A percentile compares a stretch with the other conserved stretches of the same genome.
Evolutionary conservation across 2,329 filamentous ascomycete species (phyloP).

Genomic region (Coleophoma crateriformis): DNA sequence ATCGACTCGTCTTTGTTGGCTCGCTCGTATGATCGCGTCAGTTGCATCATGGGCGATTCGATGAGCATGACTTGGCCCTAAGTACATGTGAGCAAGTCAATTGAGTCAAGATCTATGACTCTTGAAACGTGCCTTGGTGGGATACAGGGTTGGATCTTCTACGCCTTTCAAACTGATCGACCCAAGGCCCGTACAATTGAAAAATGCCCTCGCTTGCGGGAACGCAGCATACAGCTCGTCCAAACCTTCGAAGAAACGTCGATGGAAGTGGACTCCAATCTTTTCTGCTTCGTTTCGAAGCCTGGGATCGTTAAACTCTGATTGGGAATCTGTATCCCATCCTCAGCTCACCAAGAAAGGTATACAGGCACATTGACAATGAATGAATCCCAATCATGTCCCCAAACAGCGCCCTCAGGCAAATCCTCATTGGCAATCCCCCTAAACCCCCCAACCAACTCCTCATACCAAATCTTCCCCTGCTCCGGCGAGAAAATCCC

Average conservation of each 20-base stretch:
- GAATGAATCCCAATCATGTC: slow-evolving; percentile 60
- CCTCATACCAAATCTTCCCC: slow-evolving; percentile 20
- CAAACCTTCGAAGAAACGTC: background rate
- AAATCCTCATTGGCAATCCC: slow-evolving; percentile 35
- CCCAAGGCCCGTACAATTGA: slow-evolving; percentile 12
- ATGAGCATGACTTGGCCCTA: background rate
- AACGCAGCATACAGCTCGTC: background rate
- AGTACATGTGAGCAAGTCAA: no score
- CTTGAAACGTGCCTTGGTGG: background rate
- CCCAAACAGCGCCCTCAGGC: slow-evolving; percentile 62
- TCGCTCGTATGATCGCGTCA: background rate
- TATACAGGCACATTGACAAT: background rate
- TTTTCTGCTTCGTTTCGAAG: background rate
- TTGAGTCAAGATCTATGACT: no score
- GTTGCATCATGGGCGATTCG: background rate
- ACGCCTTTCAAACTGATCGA: slow-evolving; percentile 8
- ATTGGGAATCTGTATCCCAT: background rate
- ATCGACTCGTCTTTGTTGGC: background rate
- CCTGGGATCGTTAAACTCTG: background rate
- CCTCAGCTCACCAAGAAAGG: background rate
- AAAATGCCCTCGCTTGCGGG: background rate
- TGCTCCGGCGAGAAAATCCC: background rate
- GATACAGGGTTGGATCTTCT: slow-evolving; percentile 13
- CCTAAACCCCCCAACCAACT: slow-evolving; percentile 50
- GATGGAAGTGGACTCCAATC: background rate